These are phyloP conservation scores for Penicillium sp. DNA, from an alignment of 2,329 filamentous ascomycete species.

Conservation along the genomic window DNA sequence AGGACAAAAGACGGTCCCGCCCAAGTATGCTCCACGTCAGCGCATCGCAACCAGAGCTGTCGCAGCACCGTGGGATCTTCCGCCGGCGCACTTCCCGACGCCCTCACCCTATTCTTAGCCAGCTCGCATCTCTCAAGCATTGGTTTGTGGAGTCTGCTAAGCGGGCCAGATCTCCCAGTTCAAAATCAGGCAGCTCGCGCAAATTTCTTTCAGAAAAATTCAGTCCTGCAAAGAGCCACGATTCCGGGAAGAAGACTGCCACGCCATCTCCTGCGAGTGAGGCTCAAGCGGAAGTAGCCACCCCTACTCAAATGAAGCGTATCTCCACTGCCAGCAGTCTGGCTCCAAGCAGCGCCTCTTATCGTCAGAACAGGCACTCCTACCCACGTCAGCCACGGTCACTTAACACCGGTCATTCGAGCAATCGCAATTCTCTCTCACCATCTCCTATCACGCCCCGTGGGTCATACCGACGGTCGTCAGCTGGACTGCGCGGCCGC, in stretches of 20 bases:
- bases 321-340: slow-evolving; percentile 46
- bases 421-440: slow-evolving; percentile 72
- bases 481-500: slow-evolving; percentile 78
- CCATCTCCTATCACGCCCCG: slow-evolving; percentile 87
- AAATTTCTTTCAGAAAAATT: slow-evolving; percentile 44
- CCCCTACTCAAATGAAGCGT: slow-evolving; percentile 44
- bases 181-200: slow-evolving; percentile 37
- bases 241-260: slow-evolving; percentile 33
- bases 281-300: slow-evolving; percentile 31
- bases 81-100: slow-evolving; percentile 58
- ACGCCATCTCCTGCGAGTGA: slow-evolving; percentile 26
- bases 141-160: slow-evolving; percentile 72
- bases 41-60: slow-evolving; percentile 65
- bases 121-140: slow-evolving; percentile 68
- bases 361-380: slow-evolving; percentile 45
- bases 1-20: slow-evolving; percentile 76
- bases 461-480: slow-evolving; percentile 80
- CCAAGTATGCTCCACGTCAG: slow-evolving; percentile 87
- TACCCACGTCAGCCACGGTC: slow-evolving; percentile 41
- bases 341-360: slow-evolving; percentile 46
- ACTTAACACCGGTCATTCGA: slow-evolving; percentile 37
- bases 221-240: slow-evolving; percentile 43
- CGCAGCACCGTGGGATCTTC: slow-evolving; percentile 58
- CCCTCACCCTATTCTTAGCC: slow-evolving; percentile 66
- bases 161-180: slow-evolving; percentile 60